Evolutionary conservation across 192 early-diverging fungal genomes (phyloP).

Genomic region (Coemansia sp.): DNA sequence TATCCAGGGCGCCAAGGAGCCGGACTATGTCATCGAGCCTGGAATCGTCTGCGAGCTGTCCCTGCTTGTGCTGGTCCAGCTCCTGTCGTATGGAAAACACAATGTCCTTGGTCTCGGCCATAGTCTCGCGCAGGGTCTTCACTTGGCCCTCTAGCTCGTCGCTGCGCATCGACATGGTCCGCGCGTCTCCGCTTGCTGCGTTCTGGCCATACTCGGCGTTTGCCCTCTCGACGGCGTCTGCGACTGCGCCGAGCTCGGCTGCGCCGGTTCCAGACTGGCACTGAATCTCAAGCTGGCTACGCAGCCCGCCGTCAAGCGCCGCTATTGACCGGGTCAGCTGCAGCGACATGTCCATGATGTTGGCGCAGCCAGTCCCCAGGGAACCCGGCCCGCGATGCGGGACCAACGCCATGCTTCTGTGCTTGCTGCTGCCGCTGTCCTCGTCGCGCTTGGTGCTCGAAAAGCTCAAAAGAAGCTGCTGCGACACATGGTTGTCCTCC

Average conservation of each 20-base stretch:
- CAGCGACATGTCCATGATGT: constrained; percentile 36
- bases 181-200: neutral
- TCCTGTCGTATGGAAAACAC: constrained; percentile 36
- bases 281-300: constrained; percentile 15
- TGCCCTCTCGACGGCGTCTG: constrained; percentile 12
- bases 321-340: constrained; percentile 34
- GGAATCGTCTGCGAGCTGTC: constrained; percentile 17
- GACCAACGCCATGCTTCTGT: neutral
- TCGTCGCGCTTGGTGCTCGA: constrained; percentile 10
- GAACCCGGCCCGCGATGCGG: neutral
- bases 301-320: constrained; percentile 31
- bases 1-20: constrained; percentile 43
- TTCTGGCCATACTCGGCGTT: constrained; percentile 19
- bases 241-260: constrained; percentile 3
- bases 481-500: constrained; percentile 4
- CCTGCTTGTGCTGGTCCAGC: constrained; percentile 28
- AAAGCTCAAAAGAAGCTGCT: constrained; percentile 20
- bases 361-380: constrained; percentile 15
- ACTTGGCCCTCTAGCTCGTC: constrained; percentile 38
- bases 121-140: constrained; percentile 39
- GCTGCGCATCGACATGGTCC: neutral
- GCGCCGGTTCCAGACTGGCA: neutral
- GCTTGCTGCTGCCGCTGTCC: neutral
- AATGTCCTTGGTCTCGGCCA: constrained; percentile 45
- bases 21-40: constrained; percentile 41